These are phyloP conservation scores for Neospora caninum DNA, from an alignment of 169 alveolate species.

Conservation along the genomic window DNA sequence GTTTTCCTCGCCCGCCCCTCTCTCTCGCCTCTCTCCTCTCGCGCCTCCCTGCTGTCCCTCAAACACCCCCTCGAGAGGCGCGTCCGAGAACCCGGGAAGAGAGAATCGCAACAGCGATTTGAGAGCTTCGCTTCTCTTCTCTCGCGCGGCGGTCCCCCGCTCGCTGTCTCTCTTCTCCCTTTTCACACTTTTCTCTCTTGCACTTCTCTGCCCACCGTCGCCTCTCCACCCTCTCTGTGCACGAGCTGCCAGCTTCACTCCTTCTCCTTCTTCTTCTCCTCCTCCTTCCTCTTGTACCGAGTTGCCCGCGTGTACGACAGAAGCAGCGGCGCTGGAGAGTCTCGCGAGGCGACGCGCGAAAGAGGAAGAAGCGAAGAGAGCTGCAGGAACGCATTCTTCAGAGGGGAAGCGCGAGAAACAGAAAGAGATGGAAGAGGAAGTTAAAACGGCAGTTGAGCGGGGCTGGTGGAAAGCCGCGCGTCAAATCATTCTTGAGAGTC, in stretches of 20 bases:
- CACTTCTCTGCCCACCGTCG: too few relatives aligned
- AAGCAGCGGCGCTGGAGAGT: neutral
- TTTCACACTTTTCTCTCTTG: neutral
- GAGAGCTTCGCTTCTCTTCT: neutral
- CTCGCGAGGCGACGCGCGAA: neutral
- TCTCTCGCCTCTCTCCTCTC: neutral
- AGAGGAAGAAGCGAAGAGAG: neutral
- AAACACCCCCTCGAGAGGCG: neutral
- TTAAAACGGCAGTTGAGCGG: neutral
- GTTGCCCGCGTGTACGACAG: neutral
- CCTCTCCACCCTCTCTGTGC: too few relatives aligned
- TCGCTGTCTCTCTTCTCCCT: too few relatives aligned
- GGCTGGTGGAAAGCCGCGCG: constrained; percentile 42
- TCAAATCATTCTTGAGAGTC: constrained; percentile 27
- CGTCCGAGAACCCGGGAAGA: neutral
- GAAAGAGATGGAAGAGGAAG: neutral
- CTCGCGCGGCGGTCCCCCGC: too few relatives aligned
- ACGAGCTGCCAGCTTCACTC: neutral
- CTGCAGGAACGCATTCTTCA: constrained; percentile 1
- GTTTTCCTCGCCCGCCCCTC: neutral
- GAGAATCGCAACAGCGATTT: too few relatives aligned
- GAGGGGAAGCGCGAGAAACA: constrained; percentile 5
- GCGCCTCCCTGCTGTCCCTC: neutral
- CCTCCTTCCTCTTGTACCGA: neutral
- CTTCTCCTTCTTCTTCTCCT: neutral